Evolutionary conservation across 106 monocot genomes (phyloP), one percentile per base, ranked within the genome.

Genomic region (Dendrobium nobile): DNA sequence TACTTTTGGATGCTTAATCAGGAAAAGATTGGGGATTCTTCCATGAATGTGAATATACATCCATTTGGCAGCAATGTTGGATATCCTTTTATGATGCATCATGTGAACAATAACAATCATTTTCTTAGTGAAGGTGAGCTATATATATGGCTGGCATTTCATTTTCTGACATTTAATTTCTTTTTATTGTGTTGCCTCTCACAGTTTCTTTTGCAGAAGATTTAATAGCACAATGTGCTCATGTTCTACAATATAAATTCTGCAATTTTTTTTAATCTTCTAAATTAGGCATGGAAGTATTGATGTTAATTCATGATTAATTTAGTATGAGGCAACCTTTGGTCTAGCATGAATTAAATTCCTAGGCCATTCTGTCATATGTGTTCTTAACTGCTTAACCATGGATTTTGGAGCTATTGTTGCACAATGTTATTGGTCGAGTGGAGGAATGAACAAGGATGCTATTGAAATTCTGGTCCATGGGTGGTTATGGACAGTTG

Each of bases 121-220:
- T 72, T 89, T 82, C 51, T 79, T 33, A 75, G 64, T 81, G 84
- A 85, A 89, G 89, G 92, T 92, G 42, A 54, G 80, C 87, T 77
- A 67, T 27, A 79, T 59, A 70, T 44, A 74, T 74, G 42, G 41
- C n/a, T 41, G n/a, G 43, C 22, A 73, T 19, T 73, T 73, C 18
- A 17, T 37, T 73, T 19, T 74, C 19, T 41, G 27, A 42, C 9
- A 43, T n/a, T 17, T 19, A 20, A 78, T 41, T n/a, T 59, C 61
- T 58, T 58, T 77, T 64, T 77, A 56, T 2, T 28, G 31, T 55
- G 19, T 77, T 20, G 1, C 20, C 42, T 65, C 37, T 13, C 15
- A 16, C 37, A 37, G 37, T 70, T 70, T 70, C 3, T 37, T 15
- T 70, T 70, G 24, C n/a, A 37, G 2, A 15, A 33, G 70, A 37